These are phyloP conservation scores for Phaeomoniella chlamydospora DNA, from an alignment of 2,329 filamentous ascomycete genomes.

Conservation along the genomic window DNA sequence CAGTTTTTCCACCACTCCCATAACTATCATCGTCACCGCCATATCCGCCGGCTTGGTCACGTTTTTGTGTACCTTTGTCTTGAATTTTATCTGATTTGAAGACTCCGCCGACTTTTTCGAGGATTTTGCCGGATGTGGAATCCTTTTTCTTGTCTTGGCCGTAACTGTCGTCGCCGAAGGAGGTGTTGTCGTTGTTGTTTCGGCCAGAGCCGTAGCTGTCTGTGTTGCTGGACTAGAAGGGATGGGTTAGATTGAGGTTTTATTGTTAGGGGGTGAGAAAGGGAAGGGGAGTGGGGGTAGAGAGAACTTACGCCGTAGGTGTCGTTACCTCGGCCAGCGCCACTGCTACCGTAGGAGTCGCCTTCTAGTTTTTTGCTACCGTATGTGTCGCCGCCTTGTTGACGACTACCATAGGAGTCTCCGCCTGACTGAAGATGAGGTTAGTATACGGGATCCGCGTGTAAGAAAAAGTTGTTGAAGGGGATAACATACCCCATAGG, in stretches of 20 bases:
- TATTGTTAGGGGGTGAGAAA: not conserved
- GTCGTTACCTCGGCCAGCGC: slow-evolving; percentile 5
- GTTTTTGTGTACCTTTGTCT: slow-evolving; percentile 12
- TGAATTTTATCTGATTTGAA: slow-evolving; percentile 12
- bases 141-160: slow-evolving; percentile 8
- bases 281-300: not conserved
- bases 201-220: slow-evolving; percentile 2
- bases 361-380: not conserved
- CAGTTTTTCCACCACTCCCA: too few relatives aligned
- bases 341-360: slow-evolving; percentile 5
- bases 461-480: not conserved
- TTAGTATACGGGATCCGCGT: too few relatives aligned
- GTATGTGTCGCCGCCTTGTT: not conserved
- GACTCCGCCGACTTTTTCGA: slow-evolving; percentile 15
- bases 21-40: slow-evolving; percentile 5
- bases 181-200: slow-evolving; percentile 5
- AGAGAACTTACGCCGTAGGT: not conserved
- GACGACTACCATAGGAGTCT: not conserved
- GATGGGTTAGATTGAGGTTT: not conserved
- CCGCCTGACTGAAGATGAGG: too few relatives aligned
- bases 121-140: slow-evolving; percentile 13
- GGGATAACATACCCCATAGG: not conserved
- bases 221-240: not conserved
- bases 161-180: slow-evolving; percentile 4
- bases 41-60: slow-evolving; percentile 10